Percentiles rank a stretch among this genome's conserved stretches.
Conservation (phyloP, 1,284 basidiomycete genomes). For the Moesziomyces antarcticus region DNA sequence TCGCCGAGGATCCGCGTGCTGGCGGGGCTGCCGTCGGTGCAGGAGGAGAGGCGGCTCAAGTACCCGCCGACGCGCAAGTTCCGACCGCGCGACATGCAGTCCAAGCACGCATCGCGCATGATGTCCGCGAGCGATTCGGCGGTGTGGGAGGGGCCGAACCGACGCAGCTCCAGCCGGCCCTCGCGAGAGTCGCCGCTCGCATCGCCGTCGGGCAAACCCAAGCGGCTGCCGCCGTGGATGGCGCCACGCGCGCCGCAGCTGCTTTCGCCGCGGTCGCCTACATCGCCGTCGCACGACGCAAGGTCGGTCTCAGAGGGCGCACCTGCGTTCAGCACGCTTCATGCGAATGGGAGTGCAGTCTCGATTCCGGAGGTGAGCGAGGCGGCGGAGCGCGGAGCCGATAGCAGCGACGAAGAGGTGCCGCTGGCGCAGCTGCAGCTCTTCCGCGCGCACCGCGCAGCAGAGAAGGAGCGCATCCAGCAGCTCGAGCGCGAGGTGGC, state of each 20-base stretch:
- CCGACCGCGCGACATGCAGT: conserved; percentile 27
- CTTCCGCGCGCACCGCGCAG: conserved; percentile 29
- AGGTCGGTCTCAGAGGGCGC: conserved; percentile 15
- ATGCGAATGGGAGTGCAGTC: conserved; percentile 18
- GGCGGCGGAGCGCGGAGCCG: conserved; percentile 10
- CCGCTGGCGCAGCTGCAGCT: conserved; percentile 46
- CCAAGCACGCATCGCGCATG: conserved; percentile 14
- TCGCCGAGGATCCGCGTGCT: conserved; percentile 40
- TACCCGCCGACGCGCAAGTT: conserved; percentile 16
- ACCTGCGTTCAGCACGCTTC: conserved; percentile 6
- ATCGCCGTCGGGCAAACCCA: conserved; percentile 19
- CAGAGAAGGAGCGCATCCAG: conserved; percentile 36
- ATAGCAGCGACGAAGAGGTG: conserved; percentile 56
- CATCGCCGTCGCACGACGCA: conserved; percentile 1
- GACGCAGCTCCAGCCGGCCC: neutral
- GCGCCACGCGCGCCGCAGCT: conserved; percentile 26
- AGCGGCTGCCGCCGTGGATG: conserved; percentile 45
- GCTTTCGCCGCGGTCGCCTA: conserved; percentile 17
- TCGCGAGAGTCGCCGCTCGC: conserved; percentile 9
- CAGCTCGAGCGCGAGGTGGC: conserved; percentile 40
- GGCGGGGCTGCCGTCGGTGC: conserved; percentile 35
- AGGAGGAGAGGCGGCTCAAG: conserved; percentile 31
- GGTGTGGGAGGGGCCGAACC: conserved; percentile 20
- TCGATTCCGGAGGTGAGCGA: conserved; percentile 24
- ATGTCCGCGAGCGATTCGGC: conserved; percentile 21